Evolutionary conservation across 106 monocot genomes (phyloP), one percentile per base, ranked within the genome.

Genomic region (Vanilla planifolia): DNA sequence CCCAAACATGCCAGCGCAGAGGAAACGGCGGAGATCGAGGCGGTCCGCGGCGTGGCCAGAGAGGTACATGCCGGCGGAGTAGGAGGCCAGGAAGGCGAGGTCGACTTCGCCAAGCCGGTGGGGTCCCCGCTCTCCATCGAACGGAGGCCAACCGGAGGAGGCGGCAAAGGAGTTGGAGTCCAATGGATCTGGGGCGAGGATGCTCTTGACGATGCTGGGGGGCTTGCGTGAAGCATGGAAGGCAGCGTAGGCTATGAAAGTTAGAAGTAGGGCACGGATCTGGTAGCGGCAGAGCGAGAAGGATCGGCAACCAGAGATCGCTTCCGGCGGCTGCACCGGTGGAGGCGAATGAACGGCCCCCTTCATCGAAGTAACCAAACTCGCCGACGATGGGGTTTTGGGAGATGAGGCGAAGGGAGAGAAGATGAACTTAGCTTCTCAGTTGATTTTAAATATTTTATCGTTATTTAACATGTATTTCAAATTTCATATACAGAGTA

Each of bases 151-250:
- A 17, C 77, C 83, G 39, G 32, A 21, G 39, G 32, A 21, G 55
- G 45, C 45, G 33, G 51, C 20, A 42, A 64, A 15, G 13, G 68
- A 14, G 35, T 35, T 16, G 11, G 60, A 22, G 32, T 60, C 28
- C 9, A 43, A 7, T 47, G 61, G 43, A 33, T 73, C 63, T 19
- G 85, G 64, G 67, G 58, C 69, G 36, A 96, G 84, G 64, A 79
- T 67, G 63, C 73, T 66, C 66, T 96, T 96, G 62, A 86, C 86
- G 70, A 96, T 91, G 86, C 81, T 84, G n/a, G 83, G 91, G 44
- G 96, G 91, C 66, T 96, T 96, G 58, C 96, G 87, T 36, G 96
- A 86, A 63, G 87, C 90, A 61, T 96, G 96, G 81, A 87, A 96
- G 62, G 96, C 59, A 16, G 84, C 80, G 69, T 96, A 96, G 62